Evolutionary conservation across 129 eudicot genomes (phyloP), one percentile per base, ranked within the genome.

Genomic region (Pulicaria dysenterica): DNA sequence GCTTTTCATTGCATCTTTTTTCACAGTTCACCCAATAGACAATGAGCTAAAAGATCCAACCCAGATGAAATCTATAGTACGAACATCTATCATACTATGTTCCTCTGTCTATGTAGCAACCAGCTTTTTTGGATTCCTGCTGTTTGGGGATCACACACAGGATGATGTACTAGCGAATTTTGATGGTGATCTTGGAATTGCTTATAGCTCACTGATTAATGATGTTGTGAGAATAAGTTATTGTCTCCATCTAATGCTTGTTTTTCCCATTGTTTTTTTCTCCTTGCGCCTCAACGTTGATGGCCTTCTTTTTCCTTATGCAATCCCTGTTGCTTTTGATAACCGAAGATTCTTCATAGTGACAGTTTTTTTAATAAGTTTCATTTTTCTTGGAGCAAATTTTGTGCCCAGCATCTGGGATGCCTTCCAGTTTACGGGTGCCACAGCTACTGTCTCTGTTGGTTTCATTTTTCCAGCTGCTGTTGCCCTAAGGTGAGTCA

Each of bases 341-440:
- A 87, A 73, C 54, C 76, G 71, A 41, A 83, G 97, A 73, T 92
- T 92, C 83, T 81, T 70, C 67, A 72, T 79, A 57, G 66, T 92
- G 46, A 89, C 97, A 1, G 67, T 80, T 39, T 77, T 61, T 49
- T 85, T 92, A 10, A 85, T 92, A 96, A 75, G 89, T 43, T 79
- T 87, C 68, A 70, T 92, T 13, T 92, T 86, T 77, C 36, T 89
- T 56, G 96, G 94, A 76, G 96, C 96, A 54, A 92, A 92, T 73
- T 92, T 54, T 78, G 96, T 92, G 69, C 97, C 97, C 11, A 92
- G 94, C 73, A 92, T 92, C 43, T 92, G 97, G 97, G 97, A 86
- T 67, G 97, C 97, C 34, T 89, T 92, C 73, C 97, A 92, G 84
- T 92, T 92, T 64, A 92, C 96, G 2, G 97, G 97, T 68, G 97